Base-by-base conservation (phyloP, 345 rosid species). In the Salix purpurea region DNA sequence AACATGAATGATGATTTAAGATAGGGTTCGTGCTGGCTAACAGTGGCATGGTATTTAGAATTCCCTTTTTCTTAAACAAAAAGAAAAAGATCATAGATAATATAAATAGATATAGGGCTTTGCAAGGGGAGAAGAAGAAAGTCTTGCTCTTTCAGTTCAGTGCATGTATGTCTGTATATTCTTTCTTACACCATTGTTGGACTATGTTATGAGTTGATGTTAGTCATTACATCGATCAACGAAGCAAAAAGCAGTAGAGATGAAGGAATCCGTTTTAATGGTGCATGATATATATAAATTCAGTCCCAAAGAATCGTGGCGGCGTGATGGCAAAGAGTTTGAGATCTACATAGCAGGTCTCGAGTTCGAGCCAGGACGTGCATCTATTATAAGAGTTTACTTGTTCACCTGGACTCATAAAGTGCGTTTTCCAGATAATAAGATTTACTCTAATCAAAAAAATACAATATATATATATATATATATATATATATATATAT, bases 1-100 rank as follows among this genome's bases (percentile, higher is more conserved):
- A 52, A 72, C 72, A 50, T 32, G 70, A 79, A 21, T 83, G 80
- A 79, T 39, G 83, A 79, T 39, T 21, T 30, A 52, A 77, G 34
- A 56, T 18, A 66, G 18, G 21, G 15, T 24, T 66, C 1, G 21
- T 24, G 15, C 23, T 23, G 24, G 64, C 12, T 34, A 30, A 72
- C 37, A 18, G 23, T 72, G 46, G 70, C 23, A 14, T 9, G 13
- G 67, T 16, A 15, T 61, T 16, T 61, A 16, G 18, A 40, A 11
- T 34, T 42, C 67, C 26, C 40, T 12, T 75, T 48, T 32, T 65
- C 46, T 32, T 61, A 5, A 37, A 28, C 37, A 6, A 28, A 70
- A 21, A 12, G 37, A 18, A 37, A 10, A 60, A 2, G 0, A 52
- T 3, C 36, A 66, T 67, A 58, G 21, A 75, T 32, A 18, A 50